phyloP scores from a whole-genome alignment of 495 filamentous ascomycete species.

The Wilcoxina mikolae region DNA sequence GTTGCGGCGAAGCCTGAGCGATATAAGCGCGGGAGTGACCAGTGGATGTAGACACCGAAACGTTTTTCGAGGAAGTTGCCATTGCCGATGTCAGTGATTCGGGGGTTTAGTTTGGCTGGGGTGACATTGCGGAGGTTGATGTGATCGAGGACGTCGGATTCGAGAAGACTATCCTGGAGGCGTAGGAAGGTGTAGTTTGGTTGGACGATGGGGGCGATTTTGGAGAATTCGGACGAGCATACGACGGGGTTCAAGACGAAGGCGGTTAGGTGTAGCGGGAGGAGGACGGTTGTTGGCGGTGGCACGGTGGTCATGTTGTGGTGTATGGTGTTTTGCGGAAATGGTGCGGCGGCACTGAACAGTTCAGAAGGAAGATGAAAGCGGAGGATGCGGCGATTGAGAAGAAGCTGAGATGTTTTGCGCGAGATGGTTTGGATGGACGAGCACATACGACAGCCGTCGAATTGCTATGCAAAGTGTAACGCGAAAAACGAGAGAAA shows the following conservation, averaged over 20 bases:
- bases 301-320: too few species aligned
- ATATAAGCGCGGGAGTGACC: conserved; percentile 37
- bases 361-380: too few species aligned
- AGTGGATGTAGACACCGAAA: conserved; percentile 40
- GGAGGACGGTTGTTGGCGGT: conserved; percentile 26
- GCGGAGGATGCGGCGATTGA: too few species aligned
- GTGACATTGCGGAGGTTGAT: conserved; percentile 34
- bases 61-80: neutral
- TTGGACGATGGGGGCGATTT: conserved; percentile 38
- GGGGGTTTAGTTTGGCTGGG: conserved; percentile 31
- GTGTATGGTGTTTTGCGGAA: too few species aligned
- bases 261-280: conserved; percentile 33
- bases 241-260: conserved; percentile 33
- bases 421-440: too few species aligned
- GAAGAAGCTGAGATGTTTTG: too few species aligned
- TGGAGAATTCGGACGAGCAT: conserved; percentile 7
- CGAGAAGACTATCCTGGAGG: conserved; percentile 28
- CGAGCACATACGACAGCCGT: too few species aligned
- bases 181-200: conserved; percentile 41
- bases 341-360: too few species aligned
- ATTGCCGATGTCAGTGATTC: conserved; percentile 34
- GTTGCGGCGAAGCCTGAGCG: conserved; percentile 27
- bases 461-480: too few species aligned
- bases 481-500: too few species aligned
- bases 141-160: conserved; percentile 34